Percentiles rank a stretch among this genome's conserved stretches.
Evolutionary conservation across 1,139 yeast species (phyloP).

Genomic region (Saccharomyces hybrid): DNA sequence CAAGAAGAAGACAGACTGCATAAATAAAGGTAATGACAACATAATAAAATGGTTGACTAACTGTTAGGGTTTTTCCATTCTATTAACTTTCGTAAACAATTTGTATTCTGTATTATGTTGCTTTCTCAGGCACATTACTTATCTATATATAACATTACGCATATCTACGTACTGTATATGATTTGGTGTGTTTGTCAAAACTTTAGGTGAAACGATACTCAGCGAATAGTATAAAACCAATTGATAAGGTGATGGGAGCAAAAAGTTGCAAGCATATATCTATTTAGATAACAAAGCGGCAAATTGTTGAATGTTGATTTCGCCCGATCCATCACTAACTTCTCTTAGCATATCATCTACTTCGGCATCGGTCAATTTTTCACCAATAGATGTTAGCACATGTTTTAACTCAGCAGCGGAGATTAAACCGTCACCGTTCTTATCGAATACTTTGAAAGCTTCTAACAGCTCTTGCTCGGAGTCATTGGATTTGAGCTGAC

Average conservation of each 20-base stretch:
- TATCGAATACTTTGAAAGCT: constrained; percentile 88
- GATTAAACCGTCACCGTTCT: constrained; percentile 92
- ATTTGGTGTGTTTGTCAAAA: neutral
- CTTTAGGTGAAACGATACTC: neutral
- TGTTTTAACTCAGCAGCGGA: constrained; percentile 94
- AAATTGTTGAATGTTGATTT: constrained; percentile 91
- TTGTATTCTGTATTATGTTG: neutral
- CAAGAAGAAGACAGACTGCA: constrained; percentile 30
- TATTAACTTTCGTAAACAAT: neutral
- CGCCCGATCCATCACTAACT: constrained; percentile 94
- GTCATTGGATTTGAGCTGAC: constrained; percentile 94
- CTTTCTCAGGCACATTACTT: neutral
- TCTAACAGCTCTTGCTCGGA: constrained; percentile 95
- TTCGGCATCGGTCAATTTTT: constrained; percentile 89
- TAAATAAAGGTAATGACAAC: constrained; percentile 5
- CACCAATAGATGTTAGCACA: constrained; percentile 95
- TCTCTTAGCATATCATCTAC: constrained; percentile 95
- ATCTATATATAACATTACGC: neutral
- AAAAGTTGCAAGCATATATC: neutral
- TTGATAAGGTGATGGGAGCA: constrained; percentile 1
- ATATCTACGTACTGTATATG: neutral
- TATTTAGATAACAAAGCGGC: constrained; percentile 59
- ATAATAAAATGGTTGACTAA: neutral
- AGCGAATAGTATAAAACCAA: neutral
- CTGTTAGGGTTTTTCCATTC: no score